Base-by-base conservation (phyloP, 2,329 filamentous ascomycete genomes). In the Fusarium clavum region DNA sequence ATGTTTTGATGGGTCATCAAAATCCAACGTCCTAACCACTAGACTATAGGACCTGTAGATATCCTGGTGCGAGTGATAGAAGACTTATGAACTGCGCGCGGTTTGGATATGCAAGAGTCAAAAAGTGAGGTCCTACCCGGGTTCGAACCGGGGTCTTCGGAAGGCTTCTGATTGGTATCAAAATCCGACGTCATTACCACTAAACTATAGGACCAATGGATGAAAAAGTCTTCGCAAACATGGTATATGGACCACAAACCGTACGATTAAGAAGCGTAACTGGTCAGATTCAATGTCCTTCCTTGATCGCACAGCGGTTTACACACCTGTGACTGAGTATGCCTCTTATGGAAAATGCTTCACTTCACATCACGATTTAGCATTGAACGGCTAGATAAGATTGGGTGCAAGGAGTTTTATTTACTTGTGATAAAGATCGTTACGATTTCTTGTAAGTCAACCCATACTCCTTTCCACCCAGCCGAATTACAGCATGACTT, bases 141-240 rank as follows among this genome's bases (percentile, higher is more conserved):
- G 61, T 64, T 64, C 61, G 61, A 64, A 64, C 61, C 61, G 61
- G 61, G 61, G 61, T 64, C 61, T 64, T 64, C 61, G 61, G 61
- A 64, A 64, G 38, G 61, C 53, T 64, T 64, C 29, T 18, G 61
- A 64, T 13, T 4, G 8, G 12, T 29, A 46, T 64, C 61, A 64
- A 64, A 64, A 64, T 64, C 61, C 61, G 61, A 64, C 61, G 61
- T 64, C 61, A 64, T 64, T 64, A 64, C 62, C 62, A 65, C 62
- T 64, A 64, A 64, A 64, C 62, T 65, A 64, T 64, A 64, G 62
- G 62, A 64, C 62, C 62, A 44, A 12, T 44, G 22, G 25, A 24
- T 64, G 22, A 4, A 5, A 2, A 5, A 2, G 0, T 6, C 14
- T 18, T 12, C 2, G n/a, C 22, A n/a, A 20, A 12, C 6, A 7